Base-by-base conservation (phyloP, 352 stramenopile species). In the Saprolegnia diclina region DNA sequence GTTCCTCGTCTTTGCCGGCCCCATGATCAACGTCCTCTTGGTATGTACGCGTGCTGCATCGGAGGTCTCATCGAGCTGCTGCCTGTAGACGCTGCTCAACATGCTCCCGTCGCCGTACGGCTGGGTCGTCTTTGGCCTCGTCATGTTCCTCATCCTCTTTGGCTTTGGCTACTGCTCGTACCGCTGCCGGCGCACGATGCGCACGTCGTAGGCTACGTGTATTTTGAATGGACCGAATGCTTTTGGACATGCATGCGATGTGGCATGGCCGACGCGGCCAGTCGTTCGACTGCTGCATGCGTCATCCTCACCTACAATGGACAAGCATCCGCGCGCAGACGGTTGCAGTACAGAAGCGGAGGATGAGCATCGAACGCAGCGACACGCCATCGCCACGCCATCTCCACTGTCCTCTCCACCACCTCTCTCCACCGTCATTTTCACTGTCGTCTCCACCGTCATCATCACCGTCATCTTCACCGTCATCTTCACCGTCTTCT, bases 1-100 rank as follows among this genome's bases (percentile, higher is more conserved):
- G 45, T 70, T 92, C 4, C 53, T 91, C 48, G 74, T 92, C 56
- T 87, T 92, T 53, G 78, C 80, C 2, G 86, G 81, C 10, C 86
- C 86, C 53, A 71, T 92, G 32, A 75, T 94, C 65, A 90, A 91
- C 13, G 18, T 64, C 26, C 22, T 71, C 29, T 32, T 71, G 6
- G 62, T 68, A 55, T 16, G n/a, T 18, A 40, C 22, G 11, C n/a
- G 3, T n/a, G 11, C 9, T 65, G 45, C 13, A 14, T 37, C 10
- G 14, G 21, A 24, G 24, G 16, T 19, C 14, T 26, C 22, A 64
- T 14, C 9, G 5, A 6, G 21, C 7, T 52, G 0, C 19, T 71
- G 76, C 86, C 9, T 78, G 87, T 62, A 90, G 65, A 86, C 74
- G 56, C 71, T 91, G 19, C 76, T 91, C 61, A 78, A 88, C 67